Conservation (phyloP, 2,329 filamentous ascomycete species). For the Fusarium sp. region DNA sequence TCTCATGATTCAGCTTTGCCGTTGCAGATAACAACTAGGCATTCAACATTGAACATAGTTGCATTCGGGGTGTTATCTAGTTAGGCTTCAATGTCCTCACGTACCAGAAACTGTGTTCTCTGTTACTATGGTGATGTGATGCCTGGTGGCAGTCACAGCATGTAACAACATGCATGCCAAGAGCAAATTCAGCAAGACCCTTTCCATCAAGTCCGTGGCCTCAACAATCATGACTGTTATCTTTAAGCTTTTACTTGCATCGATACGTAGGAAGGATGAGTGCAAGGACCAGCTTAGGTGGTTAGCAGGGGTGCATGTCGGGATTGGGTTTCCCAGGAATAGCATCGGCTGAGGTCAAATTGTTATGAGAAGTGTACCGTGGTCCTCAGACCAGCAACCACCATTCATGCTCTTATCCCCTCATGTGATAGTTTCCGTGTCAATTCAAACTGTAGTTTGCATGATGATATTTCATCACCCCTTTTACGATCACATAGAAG, state of each 20-base stretch:
- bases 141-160: neutral
- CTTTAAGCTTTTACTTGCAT: neutral
- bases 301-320: neutral
- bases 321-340: neutral
- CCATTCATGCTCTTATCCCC: too few species aligned
- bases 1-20: neutral
- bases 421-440: neutral
- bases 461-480: accelerated
- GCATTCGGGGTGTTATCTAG: too few species aligned
- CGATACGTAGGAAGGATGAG: neutral
- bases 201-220: too few species aligned
- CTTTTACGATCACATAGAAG: neutral
- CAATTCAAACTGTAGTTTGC: neutral
- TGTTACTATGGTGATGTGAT: neutral
- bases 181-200: neutral
- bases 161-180: neutral
- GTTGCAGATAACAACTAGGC: neutral
- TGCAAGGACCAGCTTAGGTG: neutral
- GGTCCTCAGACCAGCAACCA: neutral
- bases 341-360: neutral
- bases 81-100: neutral
- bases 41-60: neutral
- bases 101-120: neutral
- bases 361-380: neutral
- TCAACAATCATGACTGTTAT: neutral